Percentiles rank a stretch among this genome's conserved stretches.
These are phyloP conservation scores for Ceratocystis smalleyi DNA, from an alignment of 2,329 filamentous ascomycete genomes.

Conservation along the genomic window DNA sequence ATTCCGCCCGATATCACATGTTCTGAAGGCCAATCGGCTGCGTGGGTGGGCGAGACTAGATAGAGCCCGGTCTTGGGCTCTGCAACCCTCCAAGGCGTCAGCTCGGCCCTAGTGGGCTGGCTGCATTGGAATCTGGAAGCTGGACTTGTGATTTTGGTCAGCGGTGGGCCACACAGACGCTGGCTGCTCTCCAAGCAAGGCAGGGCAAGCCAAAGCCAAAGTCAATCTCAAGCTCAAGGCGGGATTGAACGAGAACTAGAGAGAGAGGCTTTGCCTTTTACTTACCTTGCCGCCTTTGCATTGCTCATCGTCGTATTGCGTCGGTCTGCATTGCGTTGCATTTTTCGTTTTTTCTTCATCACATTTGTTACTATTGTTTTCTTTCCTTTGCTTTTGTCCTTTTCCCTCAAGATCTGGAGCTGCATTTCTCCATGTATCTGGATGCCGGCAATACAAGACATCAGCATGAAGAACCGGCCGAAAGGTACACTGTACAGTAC, in stretches of 20 bases:
- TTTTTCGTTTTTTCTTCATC: no score
- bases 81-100: background rate
- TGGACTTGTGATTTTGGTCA: background rate
- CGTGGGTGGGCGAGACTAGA: no score
- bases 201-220: no score
- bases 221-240: background rate
- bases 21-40: background rate
- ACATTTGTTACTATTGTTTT: no score
- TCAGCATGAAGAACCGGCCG: no score
- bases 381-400: no score
- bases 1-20: background rate
- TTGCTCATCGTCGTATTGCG: background rate
- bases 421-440: no score
- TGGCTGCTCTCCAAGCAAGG: background rate
- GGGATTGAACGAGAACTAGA: background rate
- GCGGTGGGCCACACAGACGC: background rate
- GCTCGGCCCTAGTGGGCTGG: background rate
- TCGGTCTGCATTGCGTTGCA: no score
- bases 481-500: no score
- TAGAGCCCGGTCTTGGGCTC: background rate
- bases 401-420: no score
- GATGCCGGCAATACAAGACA: no score
- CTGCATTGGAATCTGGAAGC: background rate
- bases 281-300: background rate
- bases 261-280: no score